Evolutionary conservation across 2,329 filamentous ascomycete genomes (phyloP).

Genomic region (Chrysosporium queenslandicum): DNA sequence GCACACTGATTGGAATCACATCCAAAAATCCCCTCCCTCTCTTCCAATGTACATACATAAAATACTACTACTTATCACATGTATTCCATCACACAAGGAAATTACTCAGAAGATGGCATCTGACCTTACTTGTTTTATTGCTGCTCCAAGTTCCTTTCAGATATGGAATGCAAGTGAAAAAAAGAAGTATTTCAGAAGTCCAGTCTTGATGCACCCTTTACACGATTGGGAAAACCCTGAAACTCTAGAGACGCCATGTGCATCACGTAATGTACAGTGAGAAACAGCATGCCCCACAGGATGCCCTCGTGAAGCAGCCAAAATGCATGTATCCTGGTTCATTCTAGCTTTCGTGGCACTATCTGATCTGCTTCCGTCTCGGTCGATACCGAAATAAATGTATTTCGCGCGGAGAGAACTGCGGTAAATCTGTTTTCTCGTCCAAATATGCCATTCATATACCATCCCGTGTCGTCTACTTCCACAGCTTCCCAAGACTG

Average conservation of each 20-base stretch:
- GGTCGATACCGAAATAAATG: not conserved
- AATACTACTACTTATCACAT: no score
- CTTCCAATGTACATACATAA: no score
- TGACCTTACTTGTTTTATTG: no score
- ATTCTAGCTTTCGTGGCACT: constrained; percentile 1
- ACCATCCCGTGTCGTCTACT: constrained; percentile 37
- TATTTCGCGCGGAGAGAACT: not conserved
- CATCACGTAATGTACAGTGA: constrained; percentile 8
- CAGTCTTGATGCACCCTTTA: constrained; percentile 1
- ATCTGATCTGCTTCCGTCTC: not conserved
- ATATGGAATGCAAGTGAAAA: no score
- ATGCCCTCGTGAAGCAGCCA: not conserved
- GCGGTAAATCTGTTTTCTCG: not conserved
- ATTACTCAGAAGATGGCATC: no score
- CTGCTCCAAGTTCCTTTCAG: no score
- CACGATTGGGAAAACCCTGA: not conserved
- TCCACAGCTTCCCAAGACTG: constrained; percentile 78
- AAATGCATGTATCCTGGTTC: constrained; percentile 5
- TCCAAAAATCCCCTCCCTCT: not conserved
- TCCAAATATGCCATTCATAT: not conserved
- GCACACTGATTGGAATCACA: not conserved
- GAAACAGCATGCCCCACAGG: not conserved
- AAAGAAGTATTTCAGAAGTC: no score
- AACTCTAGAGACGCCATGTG: constrained; percentile 7
- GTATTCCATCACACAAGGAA: no score